These are phyloP conservation scores for Pseudogymnoascus sp. DNA, from an alignment of 2,329 filamentous ascomycete genomes.

Conservation along the genomic window DNA sequence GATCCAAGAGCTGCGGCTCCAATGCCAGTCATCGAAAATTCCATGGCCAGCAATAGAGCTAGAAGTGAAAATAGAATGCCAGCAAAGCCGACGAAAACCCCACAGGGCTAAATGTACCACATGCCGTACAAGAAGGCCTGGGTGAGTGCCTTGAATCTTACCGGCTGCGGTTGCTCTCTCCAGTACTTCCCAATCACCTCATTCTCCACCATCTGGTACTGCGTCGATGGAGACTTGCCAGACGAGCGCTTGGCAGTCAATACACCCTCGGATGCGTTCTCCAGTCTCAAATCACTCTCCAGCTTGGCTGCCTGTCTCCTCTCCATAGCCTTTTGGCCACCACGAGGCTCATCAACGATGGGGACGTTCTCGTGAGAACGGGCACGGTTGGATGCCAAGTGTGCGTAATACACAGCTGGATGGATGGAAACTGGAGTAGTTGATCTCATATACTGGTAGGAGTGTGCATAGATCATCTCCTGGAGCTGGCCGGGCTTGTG, in stretches of 20 bases:
- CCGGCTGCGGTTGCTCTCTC: constrained; percentile 4
- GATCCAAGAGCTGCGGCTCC: neutral
- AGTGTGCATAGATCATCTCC: constrained; percentile 88
- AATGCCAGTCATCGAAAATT: neutral
- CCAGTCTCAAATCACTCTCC: constrained; percentile 8
- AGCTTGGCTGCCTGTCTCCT: constrained; percentile 16
- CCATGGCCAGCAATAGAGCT: neutral
- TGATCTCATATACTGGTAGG: constrained; percentile 85
- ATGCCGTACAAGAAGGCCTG: constrained; percentile 24
- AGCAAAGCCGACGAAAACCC: neutral
- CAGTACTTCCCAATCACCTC: constrained; percentile 2
- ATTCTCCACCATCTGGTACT: constrained; percentile 14
- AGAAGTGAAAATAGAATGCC: neutral
- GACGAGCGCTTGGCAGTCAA: constrained; percentile 16
- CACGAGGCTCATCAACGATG: constrained; percentile 38
- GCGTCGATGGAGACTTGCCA: constrained; percentile 25
- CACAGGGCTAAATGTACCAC: constrained; percentile 28
- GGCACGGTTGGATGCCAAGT: constrained; percentile 76
- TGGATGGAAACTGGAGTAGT: constrained; percentile 80
- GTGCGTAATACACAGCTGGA: constrained; percentile 92
- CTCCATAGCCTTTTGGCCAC: constrained; percentile 37
- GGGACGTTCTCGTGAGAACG: constrained; percentile 59
- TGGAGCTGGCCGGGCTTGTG: constrained; percentile 65
- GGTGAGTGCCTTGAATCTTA: constrained; percentile 7
- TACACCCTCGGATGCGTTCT: constrained; percentile 20